Evolutionary conservation across 208 protist genomes (phyloP).

Genomic region (Trichomonas gallinae): DNA sequence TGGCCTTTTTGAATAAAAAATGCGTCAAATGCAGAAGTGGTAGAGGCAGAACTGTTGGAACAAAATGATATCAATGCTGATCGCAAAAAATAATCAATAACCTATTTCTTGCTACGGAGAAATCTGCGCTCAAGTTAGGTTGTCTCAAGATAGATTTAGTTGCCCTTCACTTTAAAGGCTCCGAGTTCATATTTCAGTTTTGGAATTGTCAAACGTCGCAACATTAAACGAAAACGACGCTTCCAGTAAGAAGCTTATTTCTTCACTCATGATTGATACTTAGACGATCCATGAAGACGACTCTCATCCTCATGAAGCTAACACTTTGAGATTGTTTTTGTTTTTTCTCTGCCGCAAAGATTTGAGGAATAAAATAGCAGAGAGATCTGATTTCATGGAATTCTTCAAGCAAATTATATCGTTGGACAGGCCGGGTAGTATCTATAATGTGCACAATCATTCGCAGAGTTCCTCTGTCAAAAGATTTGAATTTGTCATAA

Average conservation of each 20-base stretch:
- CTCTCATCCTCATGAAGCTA: not conserved
- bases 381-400: not conserved
- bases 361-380: not conserved
- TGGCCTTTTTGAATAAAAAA: not conserved
- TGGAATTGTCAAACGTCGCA: not conserved
- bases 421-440: not conserved
- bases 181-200: not conserved
- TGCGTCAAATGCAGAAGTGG: not conserved
- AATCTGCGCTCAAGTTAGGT: too few species aligned
- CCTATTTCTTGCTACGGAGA: not conserved
- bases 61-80: not conserved
- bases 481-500: not conserved
- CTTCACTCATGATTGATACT: not conserved
- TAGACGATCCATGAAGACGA: not conserved
- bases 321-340: not conserved
- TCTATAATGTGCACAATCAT: not conserved
- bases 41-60: not conserved
- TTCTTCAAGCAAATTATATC: not conserved
- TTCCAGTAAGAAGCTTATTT: not conserved
- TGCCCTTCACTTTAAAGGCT: not conserved
- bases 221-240: not conserved
- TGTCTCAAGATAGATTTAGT: not conserved
- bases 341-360: not conserved
- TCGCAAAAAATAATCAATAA: not conserved
- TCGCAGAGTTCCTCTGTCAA: not conserved